Base-by-base conservation (phyloP, 768 basidiomycete species). In the Austroboletus eburneus region DNA sequence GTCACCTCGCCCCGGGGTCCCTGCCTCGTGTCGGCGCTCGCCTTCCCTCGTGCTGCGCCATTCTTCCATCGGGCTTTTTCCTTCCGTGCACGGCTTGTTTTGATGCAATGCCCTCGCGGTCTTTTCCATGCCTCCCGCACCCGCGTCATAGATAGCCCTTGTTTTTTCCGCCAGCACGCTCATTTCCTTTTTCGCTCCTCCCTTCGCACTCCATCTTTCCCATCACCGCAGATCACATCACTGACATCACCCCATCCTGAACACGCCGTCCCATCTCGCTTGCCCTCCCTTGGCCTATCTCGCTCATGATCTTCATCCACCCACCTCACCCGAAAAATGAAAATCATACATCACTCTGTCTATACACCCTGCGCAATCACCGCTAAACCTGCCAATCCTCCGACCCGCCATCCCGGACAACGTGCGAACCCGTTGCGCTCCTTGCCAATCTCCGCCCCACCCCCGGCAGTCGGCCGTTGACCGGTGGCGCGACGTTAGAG, bases 21-120 rank as follows among this genome's bases (percentile, higher is more conserved):
- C 42, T 49, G 63, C 62, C 62, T 63, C 62, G 63, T 63, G 62
- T 63, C 58, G 55, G 63, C 61, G 63, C 57, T 59, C 52, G 42
- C 39, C 38, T 40, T 34, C 46, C 42, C 38, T 38, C 42, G 33
- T 46, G 46, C 48, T 44, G 43, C 53, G 52, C 50, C 49, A 47
- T 54, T 50, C 42, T 48, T 45, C 47, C 44, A 39, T 43, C 41
- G 50, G 42, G 22, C 39, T 22, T 45, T 54, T 43, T 41, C 25
- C 25, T 27, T 5, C 10, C 25, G 25, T 27, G 25, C 25, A 27
- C 25, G 25, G 25, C 25, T 27, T 27, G 25, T 27, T 27, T 27
- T 27, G 25, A 27, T 27, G 25, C 25, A 27, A 27, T 27, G 3
- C 16, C 39, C 40, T 37, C 42, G 29, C 41, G 18, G 21, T 36